Evolutionary conservation across 768 basidiomycete species (phyloP).

Genomic region (Termitomyces sp.): DNA sequence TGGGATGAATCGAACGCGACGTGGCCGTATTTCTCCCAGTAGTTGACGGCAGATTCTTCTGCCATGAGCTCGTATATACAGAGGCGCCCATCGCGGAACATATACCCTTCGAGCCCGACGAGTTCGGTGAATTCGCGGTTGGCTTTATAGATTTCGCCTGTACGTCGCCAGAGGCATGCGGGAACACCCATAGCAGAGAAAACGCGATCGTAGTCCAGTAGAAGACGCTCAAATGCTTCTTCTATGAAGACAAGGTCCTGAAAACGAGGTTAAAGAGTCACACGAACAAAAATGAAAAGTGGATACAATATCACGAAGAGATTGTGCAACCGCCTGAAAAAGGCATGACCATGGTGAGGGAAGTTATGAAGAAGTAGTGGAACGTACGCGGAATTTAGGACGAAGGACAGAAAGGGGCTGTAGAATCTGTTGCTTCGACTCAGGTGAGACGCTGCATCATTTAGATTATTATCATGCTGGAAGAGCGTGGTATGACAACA

Average conservation of each 20-base stretch:
- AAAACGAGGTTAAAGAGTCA: background rate
- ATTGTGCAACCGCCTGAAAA: slow-evolving; percentile 71
- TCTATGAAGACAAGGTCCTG: slow-evolving; percentile 96
- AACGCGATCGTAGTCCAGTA: slow-evolving; percentile 94
- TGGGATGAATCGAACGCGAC: slow-evolving; percentile 91
- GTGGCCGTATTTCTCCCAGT: slow-evolving; percentile 98
- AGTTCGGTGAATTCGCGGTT: slow-evolving; percentile 95
- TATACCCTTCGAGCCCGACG: slow-evolving; percentile 80
- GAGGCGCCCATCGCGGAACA: slow-evolving; percentile 89
- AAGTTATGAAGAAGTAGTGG: background rate
- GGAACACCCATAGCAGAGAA: slow-evolving; percentile 97
- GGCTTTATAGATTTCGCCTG: slow-evolving; percentile 98
- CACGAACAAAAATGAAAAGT: slow-evolving; percentile 3
- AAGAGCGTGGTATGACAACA: slow-evolving; percentile 11
- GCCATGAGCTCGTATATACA: slow-evolving; percentile 99
- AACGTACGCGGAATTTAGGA: slow-evolving; percentile 77
- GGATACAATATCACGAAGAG: slow-evolving; percentile 76
- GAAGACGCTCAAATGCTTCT: slow-evolving; percentile 92
- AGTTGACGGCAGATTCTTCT: slow-evolving; percentile 94
- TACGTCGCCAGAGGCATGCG: slow-evolving; percentile 93
- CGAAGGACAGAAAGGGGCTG: slow-evolving; percentile 83
- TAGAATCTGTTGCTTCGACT: slow-evolving; percentile 88
- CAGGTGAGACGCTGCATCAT: slow-evolving; percentile 70
- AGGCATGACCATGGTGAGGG: background rate
- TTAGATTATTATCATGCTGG: background rate